Evolutionary conservation across 169 alveolate genomes (phyloP).

Genomic region (Plasmodium gonderi): DNA sequence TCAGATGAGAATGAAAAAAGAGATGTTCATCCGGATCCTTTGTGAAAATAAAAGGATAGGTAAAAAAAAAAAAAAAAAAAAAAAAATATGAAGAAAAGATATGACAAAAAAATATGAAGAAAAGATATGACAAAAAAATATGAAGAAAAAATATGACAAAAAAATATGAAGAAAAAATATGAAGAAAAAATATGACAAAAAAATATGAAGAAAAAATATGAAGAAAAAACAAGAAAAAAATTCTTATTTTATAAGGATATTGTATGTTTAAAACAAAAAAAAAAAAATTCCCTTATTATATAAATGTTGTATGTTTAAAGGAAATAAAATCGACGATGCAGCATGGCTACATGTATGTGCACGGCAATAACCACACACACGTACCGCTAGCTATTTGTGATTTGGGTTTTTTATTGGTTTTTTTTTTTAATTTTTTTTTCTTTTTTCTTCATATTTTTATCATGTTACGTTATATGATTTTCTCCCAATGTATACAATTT

Average conservation of each 20-base stretch:
- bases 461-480: background rate
- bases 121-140: background rate
- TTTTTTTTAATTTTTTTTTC: too few relatives aligned
- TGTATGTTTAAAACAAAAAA: too few relatives aligned
- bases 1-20: background rate
- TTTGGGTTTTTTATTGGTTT: too few relatives aligned
- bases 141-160: background rate
- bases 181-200: background rate
- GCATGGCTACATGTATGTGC: background rate
- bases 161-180: background rate
- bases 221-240: too few relatives aligned
- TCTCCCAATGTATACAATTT: background rate
- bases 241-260: too few relatives aligned
- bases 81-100: too few relatives aligned
- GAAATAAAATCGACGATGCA: background rate
- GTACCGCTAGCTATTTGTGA: too few relatives aligned
- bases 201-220: too few relatives aligned
- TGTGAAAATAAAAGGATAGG: background rate
- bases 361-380: too few relatives aligned
- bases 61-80: background rate
- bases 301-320: background rate
- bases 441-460: background rate
- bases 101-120: too few relatives aligned
- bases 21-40: background rate
- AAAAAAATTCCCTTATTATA: background rate